These are phyloP conservation scores for Davidsoniella australis DNA, from an alignment of 2,329 filamentous ascomycete genomes.

Conservation along the genomic window DNA sequence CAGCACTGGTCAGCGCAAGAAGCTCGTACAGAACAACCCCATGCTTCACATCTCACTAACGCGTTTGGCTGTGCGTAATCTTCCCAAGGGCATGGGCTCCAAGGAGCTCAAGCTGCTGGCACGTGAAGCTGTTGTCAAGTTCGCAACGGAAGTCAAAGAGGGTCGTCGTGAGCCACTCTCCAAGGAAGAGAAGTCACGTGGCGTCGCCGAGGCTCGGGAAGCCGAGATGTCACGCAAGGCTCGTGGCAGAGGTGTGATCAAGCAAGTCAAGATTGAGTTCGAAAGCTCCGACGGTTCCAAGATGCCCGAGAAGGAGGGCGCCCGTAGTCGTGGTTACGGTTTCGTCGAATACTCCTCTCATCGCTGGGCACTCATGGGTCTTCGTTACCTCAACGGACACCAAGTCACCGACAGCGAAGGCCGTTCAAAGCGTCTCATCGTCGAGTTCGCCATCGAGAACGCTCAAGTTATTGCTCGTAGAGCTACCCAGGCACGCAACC, in stretches of 20 bases:
- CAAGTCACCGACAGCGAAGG: slow-evolving; percentile 43
- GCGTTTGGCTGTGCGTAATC: slow-evolving; percentile 77
- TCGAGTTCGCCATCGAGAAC: slow-evolving; percentile 97
- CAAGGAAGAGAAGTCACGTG: slow-evolving; percentile 74
- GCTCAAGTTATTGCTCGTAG: slow-evolving; percentile 82
- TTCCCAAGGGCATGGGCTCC: slow-evolving; percentile 65
- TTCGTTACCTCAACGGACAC: slow-evolving; percentile 82
- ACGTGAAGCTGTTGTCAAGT: slow-evolving; percentile 81
- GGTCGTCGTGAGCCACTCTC: slow-evolving; percentile 62
- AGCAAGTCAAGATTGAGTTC: slow-evolving; percentile 87
- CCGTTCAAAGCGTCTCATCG: slow-evolving; percentile 76
- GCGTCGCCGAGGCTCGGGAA: slow-evolving; percentile 61
- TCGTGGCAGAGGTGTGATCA: slow-evolving; percentile 74
- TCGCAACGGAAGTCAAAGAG: slow-evolving; percentile 73
- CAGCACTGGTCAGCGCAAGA: slow-evolving; percentile 73
- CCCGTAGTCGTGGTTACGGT: slow-evolving; percentile 80
- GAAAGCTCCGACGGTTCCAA: slow-evolving; percentile 77
- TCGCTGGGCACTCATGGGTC: slow-evolving; percentile 82
- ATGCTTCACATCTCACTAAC: slow-evolving; percentile 77
- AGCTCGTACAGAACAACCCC: slow-evolving; percentile 80
- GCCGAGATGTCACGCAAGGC: slow-evolving; percentile 64
- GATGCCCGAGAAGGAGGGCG: slow-evolving; percentile 61
- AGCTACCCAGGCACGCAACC: slow-evolving; percentile 9
- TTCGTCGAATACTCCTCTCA: slow-evolving; percentile 96
- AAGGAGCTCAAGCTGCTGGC: slow-evolving; percentile 87